These are phyloP conservation scores for Yarrowia divulgata DNA, from an alignment of 805 yeast species.

Conservation along the genomic window DNA sequence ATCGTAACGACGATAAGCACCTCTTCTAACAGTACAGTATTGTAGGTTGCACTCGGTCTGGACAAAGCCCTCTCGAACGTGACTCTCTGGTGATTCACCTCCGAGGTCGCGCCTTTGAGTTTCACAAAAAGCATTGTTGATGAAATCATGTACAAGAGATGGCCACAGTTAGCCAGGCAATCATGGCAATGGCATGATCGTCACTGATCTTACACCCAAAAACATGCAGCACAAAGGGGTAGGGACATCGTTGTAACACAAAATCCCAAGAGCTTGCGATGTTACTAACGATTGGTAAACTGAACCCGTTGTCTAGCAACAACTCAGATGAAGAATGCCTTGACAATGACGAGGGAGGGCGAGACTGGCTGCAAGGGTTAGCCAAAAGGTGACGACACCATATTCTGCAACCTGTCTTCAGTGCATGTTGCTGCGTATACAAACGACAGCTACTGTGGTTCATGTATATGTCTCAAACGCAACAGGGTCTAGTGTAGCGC, in stretches of 20 bases:
- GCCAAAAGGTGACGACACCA: conserved; percentile 8
- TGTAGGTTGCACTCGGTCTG: not conserved
- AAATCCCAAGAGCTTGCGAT: too few relatives aligned
- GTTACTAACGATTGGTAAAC: not conserved
- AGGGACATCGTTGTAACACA: not conserved
- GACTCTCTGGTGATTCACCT: conserved; percentile 20
- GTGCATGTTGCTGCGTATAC: conserved; percentile 27
- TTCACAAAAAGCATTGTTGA: conserved; percentile 2
- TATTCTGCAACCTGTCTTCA: not conserved
- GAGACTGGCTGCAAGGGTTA: conserved; percentile 11
- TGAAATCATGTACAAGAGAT: conserved; percentile 5
- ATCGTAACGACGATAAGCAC: conserved; percentile 15
- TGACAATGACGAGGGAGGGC: too few relatives aligned
- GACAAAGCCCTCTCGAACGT: conserved; percentile 3
- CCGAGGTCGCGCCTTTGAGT: not conserved
- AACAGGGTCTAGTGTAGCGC: conserved; percentile 21
- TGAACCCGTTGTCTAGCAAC: not conserved
- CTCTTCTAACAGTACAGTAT: not conserved
- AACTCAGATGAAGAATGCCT: too few relatives aligned
- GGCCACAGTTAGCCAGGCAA: conserved; percentile 7
- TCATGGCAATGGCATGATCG: conserved; percentile 11
- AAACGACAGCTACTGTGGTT: not conserved
- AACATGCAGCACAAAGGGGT: not conserved
- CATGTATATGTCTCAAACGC: conserved; percentile 5
- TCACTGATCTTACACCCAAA: not conserved